Conservation (phyloP, 306 rosid genomes). For the Acmispon strigosus region DNA sequence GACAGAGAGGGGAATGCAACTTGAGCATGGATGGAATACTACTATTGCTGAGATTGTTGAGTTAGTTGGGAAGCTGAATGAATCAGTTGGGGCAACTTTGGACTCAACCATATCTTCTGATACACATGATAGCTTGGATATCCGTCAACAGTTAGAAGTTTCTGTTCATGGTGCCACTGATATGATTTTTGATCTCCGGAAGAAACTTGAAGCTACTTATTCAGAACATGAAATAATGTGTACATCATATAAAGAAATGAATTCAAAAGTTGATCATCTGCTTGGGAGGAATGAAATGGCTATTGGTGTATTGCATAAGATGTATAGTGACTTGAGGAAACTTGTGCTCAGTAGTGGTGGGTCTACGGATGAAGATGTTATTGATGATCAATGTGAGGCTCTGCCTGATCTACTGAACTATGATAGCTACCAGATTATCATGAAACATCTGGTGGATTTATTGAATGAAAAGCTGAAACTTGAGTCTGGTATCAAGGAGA, state of each 20-base stretch:
- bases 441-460: constrained; percentile 45
- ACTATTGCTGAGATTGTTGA: constrained; percentile 43
- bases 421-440: constrained; percentile 42
- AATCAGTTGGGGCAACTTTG: constrained; percentile 38
- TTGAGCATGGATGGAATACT: constrained; percentile 59
- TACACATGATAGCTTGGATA: constrained; percentile 19
- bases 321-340: constrained; percentile 47
- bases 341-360: constrained; percentile 41
- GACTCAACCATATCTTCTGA: constrained; percentile 23
- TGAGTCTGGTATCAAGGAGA: constrained; percentile 44
- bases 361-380: constrained; percentile 39
- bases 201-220: constrained; percentile 51
- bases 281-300: constrained; percentile 59
- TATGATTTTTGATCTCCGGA: constrained; percentile 57
- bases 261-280: constrained; percentile 48
- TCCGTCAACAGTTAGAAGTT: constrained; percentile 32
- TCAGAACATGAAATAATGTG: constrained; percentile 43
- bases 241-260: constrained; percentile 47
- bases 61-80: constrained; percentile 54
- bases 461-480: constrained; percentile 51
- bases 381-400: constrained; percentile 32
- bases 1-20: constrained; percentile 44
- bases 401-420: constrained; percentile 56
- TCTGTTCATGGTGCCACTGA: constrained; percentile 54
- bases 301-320: constrained; percentile 34